Evolutionary conservation across 441 rosid species (phyloP), one percentile per base, ranked within the genome.

Genomic region (Theobroma grandiflorum): DNA sequence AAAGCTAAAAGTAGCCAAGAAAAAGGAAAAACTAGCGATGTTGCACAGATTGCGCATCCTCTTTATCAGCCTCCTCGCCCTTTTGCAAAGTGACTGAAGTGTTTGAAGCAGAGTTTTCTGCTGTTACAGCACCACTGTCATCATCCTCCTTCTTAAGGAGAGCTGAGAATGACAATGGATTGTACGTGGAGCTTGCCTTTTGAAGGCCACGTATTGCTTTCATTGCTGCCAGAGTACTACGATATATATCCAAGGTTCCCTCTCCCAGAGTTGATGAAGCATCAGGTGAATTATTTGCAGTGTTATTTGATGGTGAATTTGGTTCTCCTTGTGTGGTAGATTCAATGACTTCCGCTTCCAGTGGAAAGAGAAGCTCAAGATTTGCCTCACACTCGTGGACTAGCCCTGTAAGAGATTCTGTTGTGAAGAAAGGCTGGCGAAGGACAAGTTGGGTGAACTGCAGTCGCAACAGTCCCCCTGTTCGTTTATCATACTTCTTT

Each of bases 141-240:
- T 89, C 95, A 74, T 88, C 95, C 68, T 81, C 88, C 74, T 78
- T 90, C 85, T 72, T 85, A 74, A 85, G 88, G 71, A 93, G 77
- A 11, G 90, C 88, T 0, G 99, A 94, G 81, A 90, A 86, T 0
- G 99, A 95, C 52, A 94, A 79, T 2, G 98, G 99, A 83, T 92
- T 92, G 68, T 78, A 87, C 3, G 98, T 96, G n/a, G 99, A 96
- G 88, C 99, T 96, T 31, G 95, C 95, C 84, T 91, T 94, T 76
- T 86, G 95, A 78, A 96, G 95, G 75, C 99, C 98, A 38, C 87
- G 85, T 64, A 96, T 92, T 9, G 99, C 94, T 85, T 89, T 90
- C 97, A 96, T 94, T 20, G 99, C 98, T 72, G 99, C 99, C 70
- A 96, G 95, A 57, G 98, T 96, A 84, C 99, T 90, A 45, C 95